Base-by-base conservation (phyloP, 2,329 filamentous ascomycete genomes). In the Arthrobotrys conoides region DNA sequence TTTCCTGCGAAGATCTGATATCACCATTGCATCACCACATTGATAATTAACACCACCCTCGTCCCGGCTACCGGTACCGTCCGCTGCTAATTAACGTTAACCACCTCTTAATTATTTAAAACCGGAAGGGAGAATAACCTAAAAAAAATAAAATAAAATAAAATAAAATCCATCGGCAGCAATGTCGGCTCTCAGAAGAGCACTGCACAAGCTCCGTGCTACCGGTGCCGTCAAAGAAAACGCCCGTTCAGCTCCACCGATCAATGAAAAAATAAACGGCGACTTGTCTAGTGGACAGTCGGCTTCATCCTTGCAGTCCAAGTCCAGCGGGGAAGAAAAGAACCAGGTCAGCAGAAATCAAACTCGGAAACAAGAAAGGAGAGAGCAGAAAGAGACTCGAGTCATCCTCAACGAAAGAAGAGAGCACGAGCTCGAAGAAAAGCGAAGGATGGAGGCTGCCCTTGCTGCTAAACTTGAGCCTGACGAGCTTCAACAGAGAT, bases 401-500 rank as follows among this genome's bases (percentile, higher is more conserved):
- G 71, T 75, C 14, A 79, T 75, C n/a, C 48, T 79, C 49, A 85
- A 84, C 51, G 81, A 84, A 70, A 85, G 87, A 82, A 85, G 85
- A 57, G 83, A 85, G 70, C 83, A 83, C 36, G 86, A 86, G 49
- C 84, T 87, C 51, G 83, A 84, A 79, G 71, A 71, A 49, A 87
- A 82, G 83, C 86, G 84, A 83, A 87, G 84, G 83, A 49, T 78
- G 64, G 75, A 78, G 14, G 75, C 75, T 38, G 75, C 75, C 33
- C 68, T 86, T 83, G 88, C 89, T 0, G 89, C 91, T 72, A 89
- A 89, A 68, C 89, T 89, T 80, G 86, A 87, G 53, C 84, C 86
- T 41, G 91, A 93, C 83, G 87, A 87, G 63, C 90, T 91, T 75
- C 91, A 89, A 83, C 91, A 93, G 81, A 92, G 93, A 85, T 97